Percentiles rank a stretch among this genome's conserved stretches.
These are phyloP conservation scores for Stephanodiscus triporus DNA, from an alignment of 108 stramenopile species.

Conservation along the genomic window DNA sequence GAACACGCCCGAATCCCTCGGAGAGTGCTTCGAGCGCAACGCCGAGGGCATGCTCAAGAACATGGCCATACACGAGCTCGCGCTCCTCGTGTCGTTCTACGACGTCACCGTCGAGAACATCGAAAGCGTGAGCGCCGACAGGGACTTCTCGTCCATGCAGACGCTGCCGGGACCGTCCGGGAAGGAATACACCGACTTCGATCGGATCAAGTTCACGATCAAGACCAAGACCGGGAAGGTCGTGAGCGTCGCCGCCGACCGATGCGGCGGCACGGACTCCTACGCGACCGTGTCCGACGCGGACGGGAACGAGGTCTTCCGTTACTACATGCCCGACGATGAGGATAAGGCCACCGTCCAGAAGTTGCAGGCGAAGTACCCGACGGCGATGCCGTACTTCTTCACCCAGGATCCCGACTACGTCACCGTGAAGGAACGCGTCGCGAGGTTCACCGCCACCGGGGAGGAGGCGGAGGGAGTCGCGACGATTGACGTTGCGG, in stretches of 20 bases:
- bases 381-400: conserved; percentile 92
- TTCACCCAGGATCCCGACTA: conserved; percentile 92
- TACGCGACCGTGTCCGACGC: conserved; percentile 83
- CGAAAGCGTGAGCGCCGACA: conserved; percentile 75
- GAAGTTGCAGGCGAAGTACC: conserved; percentile 70
- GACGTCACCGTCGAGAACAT: conserved; percentile 91
- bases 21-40: conserved; percentile 94
- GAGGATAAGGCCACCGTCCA: conserved; percentile 81
- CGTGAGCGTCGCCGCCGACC: conserved; percentile 84
- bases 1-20: conserved; percentile 82
- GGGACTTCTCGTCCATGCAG: conserved; percentile 85
- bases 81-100: conserved; percentile 87
- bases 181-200: conserved; percentile 86
- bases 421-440: conserved; percentile 90
- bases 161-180: conserved; percentile 80
- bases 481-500: conserved; percentile 85
- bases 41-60: conserved; percentile 95
- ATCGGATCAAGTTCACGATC: conserved; percentile 93
- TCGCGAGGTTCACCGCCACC: conserved; percentile 74
- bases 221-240: conserved; percentile 91
- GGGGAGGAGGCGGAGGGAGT: conserved; percentile 79
- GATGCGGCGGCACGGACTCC: conserved; percentile 84
- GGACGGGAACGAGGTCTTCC: conserved; percentile 82
- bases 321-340: conserved; percentile 90
- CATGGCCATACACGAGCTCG: conserved; percentile 94